Percentiles rank a stretch among this genome's conserved stretches.
phyloP scores from a whole-genome alignment of 192 early-diverging fungal genomes.

The Coemansia sp. region DNA sequence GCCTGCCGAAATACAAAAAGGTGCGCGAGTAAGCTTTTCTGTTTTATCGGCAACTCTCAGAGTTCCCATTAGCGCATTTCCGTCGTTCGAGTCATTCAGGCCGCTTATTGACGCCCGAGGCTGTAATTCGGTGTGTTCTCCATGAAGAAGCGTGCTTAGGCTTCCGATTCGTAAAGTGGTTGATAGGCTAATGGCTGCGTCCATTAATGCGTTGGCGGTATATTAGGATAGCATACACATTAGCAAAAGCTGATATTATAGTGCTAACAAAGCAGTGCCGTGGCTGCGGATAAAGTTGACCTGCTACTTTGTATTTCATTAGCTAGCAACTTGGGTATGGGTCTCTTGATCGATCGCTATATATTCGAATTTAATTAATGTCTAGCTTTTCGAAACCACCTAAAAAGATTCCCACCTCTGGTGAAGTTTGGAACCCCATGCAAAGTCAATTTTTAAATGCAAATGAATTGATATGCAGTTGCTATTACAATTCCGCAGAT shows the following conservation, averaged over 20 bases:
- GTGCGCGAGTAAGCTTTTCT: constrained; percentile 16
- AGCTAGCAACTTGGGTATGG: background rate
- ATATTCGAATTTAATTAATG: background rate
- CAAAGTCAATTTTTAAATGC: background rate
- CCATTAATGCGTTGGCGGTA: background rate
- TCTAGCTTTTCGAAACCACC: background rate
- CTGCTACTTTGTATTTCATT: no score
- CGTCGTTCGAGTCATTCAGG: background rate
- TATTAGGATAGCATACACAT: background rate
- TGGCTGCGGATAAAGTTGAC: no score
- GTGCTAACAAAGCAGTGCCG: background rate
- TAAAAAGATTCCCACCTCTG: no score
- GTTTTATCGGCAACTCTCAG: constrained; percentile 29
- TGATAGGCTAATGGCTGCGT: constrained; percentile 1
- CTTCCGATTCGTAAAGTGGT: background rate
- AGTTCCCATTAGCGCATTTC: constrained; percentile 22
- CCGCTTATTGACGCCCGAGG: background rate
- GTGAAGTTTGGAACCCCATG: no score
- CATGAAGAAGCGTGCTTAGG: background rate
- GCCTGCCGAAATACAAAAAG: constrained; percentile 21
- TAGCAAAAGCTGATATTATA: background rate
- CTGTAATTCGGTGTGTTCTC: background rate
- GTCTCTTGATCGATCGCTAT: background rate
- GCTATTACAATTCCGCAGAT: background rate
- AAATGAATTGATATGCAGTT: background rate